These are phyloP conservation scores for Vanrija sp. DNA, from an alignment of 1,284 basidiomycete genomes.

Conservation along the genomic window DNA sequence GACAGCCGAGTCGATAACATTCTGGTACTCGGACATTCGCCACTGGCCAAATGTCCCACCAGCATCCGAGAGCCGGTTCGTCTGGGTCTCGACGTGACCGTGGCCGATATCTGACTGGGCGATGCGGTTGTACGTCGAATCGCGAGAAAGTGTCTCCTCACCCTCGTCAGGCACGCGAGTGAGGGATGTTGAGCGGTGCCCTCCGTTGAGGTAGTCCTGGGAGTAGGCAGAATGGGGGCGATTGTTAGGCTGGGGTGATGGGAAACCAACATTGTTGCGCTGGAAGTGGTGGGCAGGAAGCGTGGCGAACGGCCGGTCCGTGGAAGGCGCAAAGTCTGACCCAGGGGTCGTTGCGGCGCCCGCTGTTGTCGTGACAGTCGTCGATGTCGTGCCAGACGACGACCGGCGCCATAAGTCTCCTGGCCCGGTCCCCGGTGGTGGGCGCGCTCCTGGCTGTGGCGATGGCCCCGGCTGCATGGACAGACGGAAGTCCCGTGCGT, in stretches of 20 bases:
- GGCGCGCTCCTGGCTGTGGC: not conserved
- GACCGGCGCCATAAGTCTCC: constrained; percentile 15
- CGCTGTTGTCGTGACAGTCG: constrained; percentile 23
- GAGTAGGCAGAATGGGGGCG: not conserved
- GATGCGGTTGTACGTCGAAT: too few relatives aligned
- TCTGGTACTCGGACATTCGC: not conserved
- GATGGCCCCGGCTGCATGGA: not conserved
- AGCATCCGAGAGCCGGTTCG: too few relatives aligned
- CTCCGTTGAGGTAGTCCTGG: not conserved
- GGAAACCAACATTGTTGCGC: not conserved
- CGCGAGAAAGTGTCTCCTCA: too few relatives aligned
- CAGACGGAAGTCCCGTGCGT: too few relatives aligned
- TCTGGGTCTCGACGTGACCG: too few relatives aligned
- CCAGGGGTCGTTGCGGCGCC: constrained; percentile 5
- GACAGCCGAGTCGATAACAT: not conserved
- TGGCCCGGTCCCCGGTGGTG: too few relatives aligned
- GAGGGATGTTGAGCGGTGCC: not conserved
- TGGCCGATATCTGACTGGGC: not conserved
- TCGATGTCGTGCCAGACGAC: constrained; percentile 30
- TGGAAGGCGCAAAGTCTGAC: constrained; percentile 11
- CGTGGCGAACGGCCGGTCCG: constrained; percentile 12
- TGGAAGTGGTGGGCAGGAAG: constrained; percentile 11
- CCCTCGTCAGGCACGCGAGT: too few relatives aligned
- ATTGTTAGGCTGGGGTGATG: not conserved
- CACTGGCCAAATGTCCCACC: constrained; percentile 1